Base-by-base conservation (phyloP, 106 monocot genomes). In the Dendrobium officinale region DNA sequence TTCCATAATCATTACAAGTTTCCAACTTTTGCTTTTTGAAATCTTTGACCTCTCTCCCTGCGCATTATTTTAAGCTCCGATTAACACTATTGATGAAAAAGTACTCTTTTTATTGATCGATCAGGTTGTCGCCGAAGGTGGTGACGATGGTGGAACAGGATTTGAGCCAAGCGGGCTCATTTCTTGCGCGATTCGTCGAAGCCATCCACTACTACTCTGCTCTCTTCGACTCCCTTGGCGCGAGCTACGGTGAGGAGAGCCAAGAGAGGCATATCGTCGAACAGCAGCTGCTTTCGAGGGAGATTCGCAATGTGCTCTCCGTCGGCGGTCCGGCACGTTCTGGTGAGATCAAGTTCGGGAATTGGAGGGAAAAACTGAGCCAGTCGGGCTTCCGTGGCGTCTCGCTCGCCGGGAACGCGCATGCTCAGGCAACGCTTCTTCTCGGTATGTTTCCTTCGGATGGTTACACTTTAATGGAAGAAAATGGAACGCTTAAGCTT, bases 131-230 rank as follows among this genome's bases (percentile, higher is more conserved):
- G 80, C 95, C 95, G 11, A 95, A 95, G 82, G 95, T 96, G 81
- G 93, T 96, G 81, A 96, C 96, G 47, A 96, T 96, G 85, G 96
- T 96, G 79, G 96, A 96, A 81, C 96, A 93, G 73, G 96, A 96
- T 72, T 84, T 96, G 77, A 93, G 90, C 85, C 96, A 88, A 44
- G 84, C 88, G n/a, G 96, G 96, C 47, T 78, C 91, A 29, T 96
- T 96, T 85, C 84, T 96, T 42, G 83, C 91, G 0, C 86, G 96
- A 45, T 96, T 96, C 83, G 96, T 96, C 41, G 96, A 96, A 80
- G 96, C 96, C 44, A 93, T 96, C 72, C 96, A 96, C 85, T 96
- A 96, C 86, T 96, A 96, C 81, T 96, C 96, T 3, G 96, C 96
- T 9, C 78, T 96, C 56, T 96, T 96, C 84, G 96, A 96, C 83